Conservation (phyloP, 768 basidiomycete species). For the Termitomyces sp. region DNA sequence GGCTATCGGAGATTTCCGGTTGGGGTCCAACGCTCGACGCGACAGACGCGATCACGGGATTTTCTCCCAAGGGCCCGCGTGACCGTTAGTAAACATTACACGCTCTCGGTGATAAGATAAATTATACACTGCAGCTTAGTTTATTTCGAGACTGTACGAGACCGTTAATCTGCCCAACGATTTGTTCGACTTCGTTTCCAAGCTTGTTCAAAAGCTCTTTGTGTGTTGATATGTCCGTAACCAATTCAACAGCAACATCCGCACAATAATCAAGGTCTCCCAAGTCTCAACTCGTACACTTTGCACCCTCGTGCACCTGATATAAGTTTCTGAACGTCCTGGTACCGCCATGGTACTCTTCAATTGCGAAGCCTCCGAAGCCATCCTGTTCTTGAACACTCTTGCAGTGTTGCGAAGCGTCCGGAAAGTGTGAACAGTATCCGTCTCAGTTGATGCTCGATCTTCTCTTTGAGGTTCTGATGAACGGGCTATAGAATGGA, state of each 20-base stretch:
- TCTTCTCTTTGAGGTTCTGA: conserved; percentile 85
- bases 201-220: conserved; percentile 63
- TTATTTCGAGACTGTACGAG: conserved; percentile 32
- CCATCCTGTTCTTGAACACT: conserved; percentile 84
- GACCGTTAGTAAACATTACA: not conserved
- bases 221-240: conserved; percentile 84
- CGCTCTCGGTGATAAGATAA: not conserved
- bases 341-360: conserved; percentile 76
- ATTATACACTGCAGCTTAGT: conserved; percentile 22
- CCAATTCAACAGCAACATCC: conserved; percentile 63
- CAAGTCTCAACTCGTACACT: conserved; percentile 77
- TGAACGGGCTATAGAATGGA: conserved; percentile 64
- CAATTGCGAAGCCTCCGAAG: conserved; percentile 79
- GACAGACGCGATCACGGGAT: conserved; percentile 35
- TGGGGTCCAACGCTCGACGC: conserved; percentile 27
- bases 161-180: conserved; percentile 47
- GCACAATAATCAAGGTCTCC: conserved; percentile 86
- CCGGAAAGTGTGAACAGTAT: conserved; percentile 89
- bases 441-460: conserved; percentile 75
- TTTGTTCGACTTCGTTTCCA: conserved; percentile 72
- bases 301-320: conserved; percentile 63
- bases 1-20: conserved; percentile 18
- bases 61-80: not conserved
- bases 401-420: conserved; percentile 80
- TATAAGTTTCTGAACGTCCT: conserved; percentile 76